Percentiles rank a stretch among this genome's conserved stretches.
These are phyloP conservation scores for Staphylotrichum longicolle DNA, from an alignment of 495 filamentous ascomycete species.

Conservation along the genomic window DNA sequence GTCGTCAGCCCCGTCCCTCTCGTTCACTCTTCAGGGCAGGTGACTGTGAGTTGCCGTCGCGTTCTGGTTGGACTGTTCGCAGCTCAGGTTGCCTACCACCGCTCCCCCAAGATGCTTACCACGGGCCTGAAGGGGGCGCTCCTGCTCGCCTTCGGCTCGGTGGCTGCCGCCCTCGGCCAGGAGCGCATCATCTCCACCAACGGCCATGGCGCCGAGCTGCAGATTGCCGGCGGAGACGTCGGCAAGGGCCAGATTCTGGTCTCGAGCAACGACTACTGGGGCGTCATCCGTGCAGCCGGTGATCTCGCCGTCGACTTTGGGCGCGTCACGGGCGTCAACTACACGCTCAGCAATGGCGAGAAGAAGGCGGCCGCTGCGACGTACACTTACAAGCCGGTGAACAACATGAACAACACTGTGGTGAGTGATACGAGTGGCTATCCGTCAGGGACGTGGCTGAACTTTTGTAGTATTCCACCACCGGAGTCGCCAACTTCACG, in stretches of 20 bases:
- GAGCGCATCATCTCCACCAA: slow-evolving; percentile 55
- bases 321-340: slow-evolving; percentile 61
- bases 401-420: slow-evolving; percentile 47
- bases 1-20: slow-evolving; percentile 7
- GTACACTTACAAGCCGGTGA: slow-evolving; percentile 46
- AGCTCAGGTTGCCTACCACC: not conserved
- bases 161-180: slow-evolving; percentile 53
- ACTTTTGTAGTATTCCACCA: slow-evolving; percentile 43
- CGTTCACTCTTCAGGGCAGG: not conserved
- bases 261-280: slow-evolving; percentile 59
- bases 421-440: slow-evolving; percentile 29
- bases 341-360: slow-evolving; percentile 53
- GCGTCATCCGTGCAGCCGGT: slow-evolving; percentile 63
- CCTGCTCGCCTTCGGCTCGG: slow-evolving; percentile 29
- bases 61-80: not conserved
- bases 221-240: slow-evolving; percentile 47
- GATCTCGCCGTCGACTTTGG: slow-evolving; percentile 71
- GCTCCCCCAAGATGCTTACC: slow-evolving; percentile 26
- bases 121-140: slow-evolving; percentile 26
- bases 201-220: slow-evolving; percentile 36
- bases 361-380: slow-evolving; percentile 34
- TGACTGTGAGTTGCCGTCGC: slow-evolving; percentile 3
- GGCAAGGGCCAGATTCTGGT: slow-evolving; percentile 51
- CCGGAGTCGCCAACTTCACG: slow-evolving; percentile 41
- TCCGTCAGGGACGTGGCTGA: not conserved